A percentile compares a stretch with the other conserved stretches of the same genome.
phyloP scores from a whole-genome alignment of 2,329 filamentous ascomycete species.

The Cytospora leucostoma region DNA sequence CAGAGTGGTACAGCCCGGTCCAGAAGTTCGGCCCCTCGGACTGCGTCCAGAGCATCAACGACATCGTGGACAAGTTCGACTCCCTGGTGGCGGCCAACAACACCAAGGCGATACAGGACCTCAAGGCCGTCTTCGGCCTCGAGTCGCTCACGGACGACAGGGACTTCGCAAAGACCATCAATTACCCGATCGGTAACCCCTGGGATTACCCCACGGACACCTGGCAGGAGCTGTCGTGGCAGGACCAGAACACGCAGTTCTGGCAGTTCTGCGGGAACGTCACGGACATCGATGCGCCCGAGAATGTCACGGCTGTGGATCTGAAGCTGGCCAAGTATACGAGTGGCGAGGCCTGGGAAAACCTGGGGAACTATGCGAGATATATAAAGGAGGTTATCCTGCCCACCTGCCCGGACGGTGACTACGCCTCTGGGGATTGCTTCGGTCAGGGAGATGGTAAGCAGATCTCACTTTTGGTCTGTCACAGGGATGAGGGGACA shows the following conservation, averaged over 20 bases:
- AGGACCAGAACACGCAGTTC: conserved; percentile 47
- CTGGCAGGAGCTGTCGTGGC: conserved; percentile 58
- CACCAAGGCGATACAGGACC: conserved; percentile 43
- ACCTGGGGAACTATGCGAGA: conserved; percentile 53
- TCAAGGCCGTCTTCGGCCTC: conserved; percentile 51
- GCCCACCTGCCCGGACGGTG: conserved; percentile 44
- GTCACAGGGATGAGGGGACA: conserved; percentile 19
- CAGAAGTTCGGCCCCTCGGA: conserved; percentile 51
- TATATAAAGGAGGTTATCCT: conserved; percentile 51
- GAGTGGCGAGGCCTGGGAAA: conserved; percentile 50
- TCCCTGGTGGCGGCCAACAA: conserved; percentile 45
- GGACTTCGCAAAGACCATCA: conserved; percentile 52
- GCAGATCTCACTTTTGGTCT: not conserved
- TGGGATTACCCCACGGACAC: conserved; percentile 52
- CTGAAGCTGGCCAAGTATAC: conserved; percentile 50
- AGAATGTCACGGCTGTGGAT: conserved; percentile 47
- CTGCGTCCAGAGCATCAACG: conserved; percentile 50
- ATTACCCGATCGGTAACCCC: conserved; percentile 48
- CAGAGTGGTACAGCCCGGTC: conserved; percentile 52
- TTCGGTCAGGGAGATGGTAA: conserved; percentile 40
- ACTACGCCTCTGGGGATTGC: conserved; percentile 46
- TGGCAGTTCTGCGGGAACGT: conserved; percentile 55
- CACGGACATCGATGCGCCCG: conserved; percentile 47
- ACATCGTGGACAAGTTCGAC: conserved; percentile 53
- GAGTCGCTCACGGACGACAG: conserved; percentile 45